Evolutionary conservation across 805 yeast species (phyloP), one percentile per base, ranked within the genome.

Genomic region (Zygoascus flipseniorum): DNA sequence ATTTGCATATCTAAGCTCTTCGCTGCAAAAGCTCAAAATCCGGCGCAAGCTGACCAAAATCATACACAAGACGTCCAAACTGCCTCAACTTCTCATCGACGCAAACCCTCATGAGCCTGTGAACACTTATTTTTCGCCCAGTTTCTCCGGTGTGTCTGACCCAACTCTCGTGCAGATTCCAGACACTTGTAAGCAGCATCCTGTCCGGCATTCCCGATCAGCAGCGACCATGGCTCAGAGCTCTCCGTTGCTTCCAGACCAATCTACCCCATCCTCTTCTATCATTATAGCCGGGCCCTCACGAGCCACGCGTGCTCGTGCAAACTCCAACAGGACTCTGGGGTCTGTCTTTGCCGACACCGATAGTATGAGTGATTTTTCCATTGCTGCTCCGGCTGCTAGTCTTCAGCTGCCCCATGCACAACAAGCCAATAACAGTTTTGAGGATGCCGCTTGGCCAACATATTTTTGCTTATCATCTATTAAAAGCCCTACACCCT

Each of bases 21-120:
- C 39, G 3, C 4, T 35, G 16, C 39, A 35, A 35, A 11, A 10
- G 8, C 39, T 35, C 16, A 35, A 35, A 8, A 35, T 35, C 8
- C 39, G 39, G 16, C 56, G 50, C 35, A 53, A 37, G 45, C 47
- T 56, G 23, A 55, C 47, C 23, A 37, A 43, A 18, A 42, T 56
- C 28, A 56, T 56, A 26, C 48, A 51, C 32, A 51, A 43, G 50
- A 52, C 54, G 5, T 35, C 53, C 13, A 8, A 52, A 1, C 57
- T 55, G 20, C 50, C 59, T 16, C 54, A 54, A 48, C 45, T 56
- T 16, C 19, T 54, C n/a, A 35, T 8, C 2, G 39, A 35, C 8
- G 39, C 9, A 35, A 5, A 5, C 39, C 39, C 39, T 35, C 39
- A 35, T 3, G 39, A 35, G 13, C 5, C 39, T 35, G 5, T 35